These are phyloP conservation scores for Rutstroemia sp. DNA, from an alignment of 2,329 filamentous ascomycete genomes.

Conservation along the genomic window DNA sequence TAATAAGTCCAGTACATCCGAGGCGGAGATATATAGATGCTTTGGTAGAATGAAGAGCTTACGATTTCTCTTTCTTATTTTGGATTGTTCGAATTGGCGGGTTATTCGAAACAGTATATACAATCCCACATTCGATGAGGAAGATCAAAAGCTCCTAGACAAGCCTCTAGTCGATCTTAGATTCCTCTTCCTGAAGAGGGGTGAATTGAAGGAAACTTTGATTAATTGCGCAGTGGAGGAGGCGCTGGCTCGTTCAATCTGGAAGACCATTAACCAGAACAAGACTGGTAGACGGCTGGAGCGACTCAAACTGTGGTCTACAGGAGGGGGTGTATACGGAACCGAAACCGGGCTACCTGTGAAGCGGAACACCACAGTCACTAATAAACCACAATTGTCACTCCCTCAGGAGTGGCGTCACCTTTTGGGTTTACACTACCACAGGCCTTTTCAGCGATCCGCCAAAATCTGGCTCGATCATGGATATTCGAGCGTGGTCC, in stretches of 20 bases:
- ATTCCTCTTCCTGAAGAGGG: not conserved
- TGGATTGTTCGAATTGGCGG: constrained; percentile 12
- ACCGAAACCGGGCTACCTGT: too few relatives aligned
- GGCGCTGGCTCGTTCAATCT: constrained; percentile 9
- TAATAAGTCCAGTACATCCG: not conserved
- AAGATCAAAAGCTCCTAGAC: not conserved
- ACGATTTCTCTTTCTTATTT: constrained; percentile 10
- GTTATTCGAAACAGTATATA: constrained; percentile 5
- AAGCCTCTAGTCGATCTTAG: too few relatives aligned
- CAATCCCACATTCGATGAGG: constrained; percentile 7
- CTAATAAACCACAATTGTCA: too few relatives aligned
- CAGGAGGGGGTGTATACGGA: constrained; percentile 4
- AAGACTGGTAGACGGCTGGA: constrained; percentile 8
- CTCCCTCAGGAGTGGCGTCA: too few relatives aligned
- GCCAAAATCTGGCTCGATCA: constrained; percentile 6
- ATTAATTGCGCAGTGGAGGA: constrained; percentile 12
- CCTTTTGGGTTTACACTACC: too few relatives aligned
- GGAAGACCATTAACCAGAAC: constrained; percentile 9
- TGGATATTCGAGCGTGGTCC: constrained; percentile 9
- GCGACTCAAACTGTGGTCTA: constrained; percentile 9
- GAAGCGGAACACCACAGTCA: too few relatives aligned
- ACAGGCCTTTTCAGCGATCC: not conserved
- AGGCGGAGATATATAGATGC: constrained; percentile 7
- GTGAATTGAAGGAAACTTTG: constrained; percentile 8
- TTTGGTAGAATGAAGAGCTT: constrained; percentile 10